Evolutionary conservation across 163 green algal species (phyloP).

Genomic region (Trebouxia gelatinosa): DNA sequence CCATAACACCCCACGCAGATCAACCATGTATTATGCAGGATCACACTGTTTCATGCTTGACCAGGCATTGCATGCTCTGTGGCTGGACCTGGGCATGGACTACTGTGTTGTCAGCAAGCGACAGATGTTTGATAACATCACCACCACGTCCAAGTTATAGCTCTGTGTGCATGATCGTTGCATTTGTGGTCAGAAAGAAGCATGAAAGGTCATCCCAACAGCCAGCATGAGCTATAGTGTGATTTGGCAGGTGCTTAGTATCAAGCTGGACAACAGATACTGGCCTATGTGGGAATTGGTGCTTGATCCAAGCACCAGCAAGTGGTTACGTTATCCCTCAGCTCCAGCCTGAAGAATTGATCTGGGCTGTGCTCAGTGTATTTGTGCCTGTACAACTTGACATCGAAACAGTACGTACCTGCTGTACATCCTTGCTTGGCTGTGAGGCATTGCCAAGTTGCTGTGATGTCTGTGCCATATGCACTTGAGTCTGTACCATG

Average conservation of each 20-base stretch:
- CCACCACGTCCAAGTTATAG: background rate
- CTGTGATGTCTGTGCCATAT: background rate
- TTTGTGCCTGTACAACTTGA: background rate
- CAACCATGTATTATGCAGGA: background rate
- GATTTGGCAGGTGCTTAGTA: conserved; percentile 59
- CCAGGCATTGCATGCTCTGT: background rate
- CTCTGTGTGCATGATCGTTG: background rate
- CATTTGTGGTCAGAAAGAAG: background rate
- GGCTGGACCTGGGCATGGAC: background rate
- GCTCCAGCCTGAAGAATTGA: background rate
- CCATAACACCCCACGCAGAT: background rate
- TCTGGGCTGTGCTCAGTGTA: background rate
- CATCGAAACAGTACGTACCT: background rate
- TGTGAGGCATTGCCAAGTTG: background rate
- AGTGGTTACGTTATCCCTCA: conserved; percentile 31
- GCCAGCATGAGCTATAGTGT: background rate
- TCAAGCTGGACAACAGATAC: conserved; percentile 85
- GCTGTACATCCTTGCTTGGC: background rate
- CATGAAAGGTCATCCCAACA: background rate
- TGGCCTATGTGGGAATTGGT: conserved; percentile 78
- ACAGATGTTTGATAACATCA: background rate
- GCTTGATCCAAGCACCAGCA: conserved; percentile 30
- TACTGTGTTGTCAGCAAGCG: background rate
- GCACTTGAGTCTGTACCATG: too few relatives aligned
- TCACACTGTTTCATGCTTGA: background rate